Evolutionary conservation across 116 monocot species (phyloP), one percentile per base, ranked within the genome.

Genomic region (Iris pallida): DNA sequence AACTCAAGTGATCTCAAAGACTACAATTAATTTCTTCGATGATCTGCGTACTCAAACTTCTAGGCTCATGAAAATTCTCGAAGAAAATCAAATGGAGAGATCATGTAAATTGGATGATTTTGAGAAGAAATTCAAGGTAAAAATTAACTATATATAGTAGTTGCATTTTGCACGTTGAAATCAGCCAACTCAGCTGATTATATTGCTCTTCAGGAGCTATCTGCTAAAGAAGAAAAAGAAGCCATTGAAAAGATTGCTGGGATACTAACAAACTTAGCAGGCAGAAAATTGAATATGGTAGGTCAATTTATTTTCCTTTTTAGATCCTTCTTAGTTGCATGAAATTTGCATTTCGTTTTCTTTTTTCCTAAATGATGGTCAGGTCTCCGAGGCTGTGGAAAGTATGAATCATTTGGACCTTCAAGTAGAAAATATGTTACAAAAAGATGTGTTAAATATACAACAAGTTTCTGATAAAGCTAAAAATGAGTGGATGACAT

Each of bases 181-280:
- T 30, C 30, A 30, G 30, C 30, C 30, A 30, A 30, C 30, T 30
- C 30, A 30, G 30, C 30, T 30, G 30, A 30, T 30, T 30, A 30
- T 72, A 47, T 55, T 10, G 42, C 12, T 55, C 16, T 74, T 20
- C 63, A 91, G 91, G 85, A 92, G 66, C 18, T 64, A 10, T 85
- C 83, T 53, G 73, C 65, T 65, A 59, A 71, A 71, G 80, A 92
- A 55, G 85, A 92, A 53, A 83, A 72, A 7, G 73, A 9, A 41
- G 85, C 87, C 12, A 46, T 91, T 10, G 75, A 84, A 75, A 87
- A 75, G 56, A 87, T 91, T 66, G 68, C 82, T 46, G 64, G 51
- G 20, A 80, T 91, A 75, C 71, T 91, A 45, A n/a, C 68, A 57
- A 70, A 57, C 20, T 68, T 83, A 65, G 78, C 64, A 18, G 58